Evolutionary conservation across 768 basidiomycete species (phyloP), one percentile per base, ranked within the genome.

Genomic region (Phylloporus sp.): DNA sequence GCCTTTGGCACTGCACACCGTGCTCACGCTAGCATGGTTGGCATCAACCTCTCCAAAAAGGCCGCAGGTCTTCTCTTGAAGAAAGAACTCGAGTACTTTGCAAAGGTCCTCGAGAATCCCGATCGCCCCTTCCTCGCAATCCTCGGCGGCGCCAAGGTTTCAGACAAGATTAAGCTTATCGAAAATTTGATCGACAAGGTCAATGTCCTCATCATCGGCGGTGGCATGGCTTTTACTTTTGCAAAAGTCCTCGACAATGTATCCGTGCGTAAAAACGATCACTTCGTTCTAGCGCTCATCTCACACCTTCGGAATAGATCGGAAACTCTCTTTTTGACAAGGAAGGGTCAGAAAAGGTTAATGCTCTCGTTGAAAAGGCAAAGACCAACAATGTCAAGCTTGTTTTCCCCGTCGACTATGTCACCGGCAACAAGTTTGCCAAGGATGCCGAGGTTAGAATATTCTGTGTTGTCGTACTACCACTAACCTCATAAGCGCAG

Each of bases 131-230:
- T 99, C 87, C 80, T 99, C 47, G 95, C 95, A 45, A 99, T 98
- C 66, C 85, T 98, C 50, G 95, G 95, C 61, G 95, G 95, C 65
- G 95, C 95, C 49, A 99, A 99, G 76, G 93, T 99, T 41, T 95
- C 93, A 16, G 95, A 99, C 75, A 99, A 99, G 77, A 97, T 99
- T 60, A 91, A 94, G 69, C 77, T 99, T 52, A 99, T 99, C 68
- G 95, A 99, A 62, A 97, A 97, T 78, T 88, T 99, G 89, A 78
- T 99, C 59, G 95, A 97, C 76, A 95, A 98, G 82, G 95, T 98
- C 72, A 77, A 99, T 74, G 90, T 88, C 22, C 76, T 99, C 58
- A 97, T 99, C 69, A 90, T 99, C 60, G 89, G 92, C 57, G 95
- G 95, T 64, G 95, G 95, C 26, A 99, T 99, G 95, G 91, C 92